Evolutionary conservation across 2,329 filamentous ascomycete genomes (phyloP), one percentile per base, ranked within the genome.

Genomic region (Penicillium hesseltinei): DNA sequence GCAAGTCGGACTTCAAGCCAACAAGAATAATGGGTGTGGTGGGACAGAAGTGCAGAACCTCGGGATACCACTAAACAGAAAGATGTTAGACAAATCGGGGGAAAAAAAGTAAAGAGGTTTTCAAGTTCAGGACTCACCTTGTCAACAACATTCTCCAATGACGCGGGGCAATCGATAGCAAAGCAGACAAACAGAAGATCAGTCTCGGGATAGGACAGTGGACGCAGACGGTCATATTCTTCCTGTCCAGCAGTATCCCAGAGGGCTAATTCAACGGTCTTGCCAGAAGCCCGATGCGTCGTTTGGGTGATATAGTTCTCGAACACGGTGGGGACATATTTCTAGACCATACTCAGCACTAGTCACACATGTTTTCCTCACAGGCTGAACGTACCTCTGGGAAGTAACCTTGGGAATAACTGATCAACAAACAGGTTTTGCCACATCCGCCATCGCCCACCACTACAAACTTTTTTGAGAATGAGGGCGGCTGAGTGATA

Each of bases 231-330:
- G 81, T 99, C 94, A 75, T 99, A 99, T 79, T 97, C 94, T 77
- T 99, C 94, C 78, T 99, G 94, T 39, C 94, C 94, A 68, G 94
- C 94, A 29, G 94, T 99, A 78, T 99, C 94, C 94, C 94, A 99
- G 51, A 99, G 84, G 40, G 94, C 94, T 60, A 99, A 85, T 80
- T 99, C 94, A 66, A 99, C 92, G 57, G 89, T 92, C 83, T 97
- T 97, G 71, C 93, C 92, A 13, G 89, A 90, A 44, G 87, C 85
- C 63, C 87, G 86, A 78, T 99, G 94, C 59, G 88, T 89, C 56
- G 93, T 95, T 76, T 96, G 93, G 54, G 94, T 97, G 79, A 99
- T 97, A 84, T 99, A 99, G 81, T 99, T 99, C 74, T 99, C 94
- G 75, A 99, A 99, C 51, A 99, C 94, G 2, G 94, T 99, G 4